Base-by-base conservation (phyloP, 352 stramenopile genomes). In the Phytophthora uliginosa region DNA sequence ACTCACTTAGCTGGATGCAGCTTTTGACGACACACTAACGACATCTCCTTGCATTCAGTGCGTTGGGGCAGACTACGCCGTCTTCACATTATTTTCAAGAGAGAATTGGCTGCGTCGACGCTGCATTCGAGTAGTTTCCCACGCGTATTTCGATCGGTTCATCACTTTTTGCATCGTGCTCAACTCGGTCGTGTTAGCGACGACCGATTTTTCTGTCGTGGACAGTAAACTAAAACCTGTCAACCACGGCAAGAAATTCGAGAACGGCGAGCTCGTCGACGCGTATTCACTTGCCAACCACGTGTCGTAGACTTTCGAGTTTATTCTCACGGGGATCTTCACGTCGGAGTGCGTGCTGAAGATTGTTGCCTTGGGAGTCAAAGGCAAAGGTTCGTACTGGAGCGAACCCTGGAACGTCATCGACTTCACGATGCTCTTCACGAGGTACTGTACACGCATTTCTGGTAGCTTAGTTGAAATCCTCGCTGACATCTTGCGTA, bases 341-440 rank as follows among this genome's bases (percentile, higher is more conserved):
- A 82, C 88, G 1, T 33, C 89, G 1, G 95, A 98, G 63, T 87
- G 84, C 22, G 28, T 88, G 8, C 63, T 98, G n/a, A 98, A 98
- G 69, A 92, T 98, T 51, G 69, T 97, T 20, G 89, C 89, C 0
- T 81, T 97, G 68, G 93, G 93, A 0, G 91, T 94, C 15, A 31
- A 84, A 9, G 66, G 74, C 5, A 67, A 84, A 22, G 78, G 87
- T 2, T 81, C 78, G 24, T 98, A 98, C 67, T 71, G 97, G 0
- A 71, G 75, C 2, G 89, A 98, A 58, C 69, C 78, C 0, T 98
- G 92, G 93, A 98, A 98, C 50, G 66, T 91, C 13, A 76, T 98
- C 8, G 94, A 98, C 67, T 98, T 98, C 60, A 65, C 96, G 31
- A 90, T 98, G 55, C 91, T 98, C 54, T 47, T 94, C 8, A 85